Evolutionary conservation across 2,329 filamentous ascomycete species (phyloP).

Genomic region (Colletotrichum agaves): DNA sequence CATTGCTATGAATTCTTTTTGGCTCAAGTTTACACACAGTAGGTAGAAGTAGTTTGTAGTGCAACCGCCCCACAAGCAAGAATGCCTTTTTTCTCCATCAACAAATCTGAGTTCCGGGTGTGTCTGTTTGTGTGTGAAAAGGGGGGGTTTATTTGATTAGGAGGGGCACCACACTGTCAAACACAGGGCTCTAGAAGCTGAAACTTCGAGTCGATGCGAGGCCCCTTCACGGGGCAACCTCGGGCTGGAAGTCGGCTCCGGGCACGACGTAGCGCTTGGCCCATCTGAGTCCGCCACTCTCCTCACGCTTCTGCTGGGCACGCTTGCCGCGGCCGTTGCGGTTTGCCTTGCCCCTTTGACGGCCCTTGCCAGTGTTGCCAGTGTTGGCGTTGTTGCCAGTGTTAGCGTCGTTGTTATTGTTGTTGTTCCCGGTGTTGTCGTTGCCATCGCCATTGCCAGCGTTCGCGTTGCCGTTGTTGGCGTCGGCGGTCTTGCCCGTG

Average conservation of each 20-base stretch:
- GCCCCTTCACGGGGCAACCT: conserved; percentile 22
- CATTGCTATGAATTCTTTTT: conserved; percentile 19
- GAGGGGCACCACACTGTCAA: conserved; percentile 7
- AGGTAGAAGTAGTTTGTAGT: conserved; percentile 18
- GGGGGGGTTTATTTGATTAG: conserved; percentile 13
- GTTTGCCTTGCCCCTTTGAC: conserved; percentile 12
- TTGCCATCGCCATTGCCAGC: conserved; percentile 32
- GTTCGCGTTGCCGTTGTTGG: conserved; percentile 37
- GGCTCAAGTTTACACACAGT: conserved; percentile 26
- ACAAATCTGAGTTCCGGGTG: conserved; percentile 5
- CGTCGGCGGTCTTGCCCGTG: conserved; percentile 13
- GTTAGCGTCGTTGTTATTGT: not conserved
- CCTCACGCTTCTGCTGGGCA: conserved; percentile 6
- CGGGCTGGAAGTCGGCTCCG: conserved; percentile 20
- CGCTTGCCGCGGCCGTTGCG: conserved; percentile 1
- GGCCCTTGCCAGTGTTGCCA: not conserved
- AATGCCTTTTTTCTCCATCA: conserved; percentile 4
- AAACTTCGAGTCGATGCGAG: not conserved
- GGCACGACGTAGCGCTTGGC: conserved; percentile 32
- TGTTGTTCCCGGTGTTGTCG: conserved; percentile 34
- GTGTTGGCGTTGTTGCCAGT: not conserved
- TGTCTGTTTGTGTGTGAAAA: not conserved
- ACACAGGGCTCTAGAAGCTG: conserved; percentile 5
- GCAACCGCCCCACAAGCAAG: conserved; percentile 16
- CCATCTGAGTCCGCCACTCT: conserved; percentile 13